A percentile compares a stretch with the other conserved stretches of the same genome.
phyloP scores from a whole-genome alignment of 352 stramenopile species.

The Globisporangium carolinianum region DNA sequence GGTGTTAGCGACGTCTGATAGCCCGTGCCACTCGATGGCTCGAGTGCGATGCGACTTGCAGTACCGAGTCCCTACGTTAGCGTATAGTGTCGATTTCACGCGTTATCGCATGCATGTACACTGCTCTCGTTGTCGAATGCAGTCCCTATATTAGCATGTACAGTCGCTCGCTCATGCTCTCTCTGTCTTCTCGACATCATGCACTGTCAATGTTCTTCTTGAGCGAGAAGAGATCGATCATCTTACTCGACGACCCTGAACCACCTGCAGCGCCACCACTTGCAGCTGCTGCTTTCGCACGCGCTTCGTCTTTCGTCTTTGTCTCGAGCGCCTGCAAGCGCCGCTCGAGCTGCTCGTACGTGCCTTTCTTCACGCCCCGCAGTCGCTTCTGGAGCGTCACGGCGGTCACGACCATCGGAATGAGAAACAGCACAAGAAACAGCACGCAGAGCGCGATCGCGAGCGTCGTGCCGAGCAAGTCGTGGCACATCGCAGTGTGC shows the following conservation, averaged over 20 bases:
- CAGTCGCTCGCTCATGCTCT: too few species aligned
- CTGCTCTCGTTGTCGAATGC: too few species aligned
- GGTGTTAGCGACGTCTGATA: too few species aligned
- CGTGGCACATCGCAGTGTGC: conserved; percentile 59
- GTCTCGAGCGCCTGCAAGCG: conserved; percentile 61
- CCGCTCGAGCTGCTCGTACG: conserved; percentile 71
- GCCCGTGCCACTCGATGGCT: too few species aligned
- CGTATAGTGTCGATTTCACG: too few species aligned
- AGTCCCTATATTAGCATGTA: too few species aligned
- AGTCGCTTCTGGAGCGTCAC: conserved; percentile 77
- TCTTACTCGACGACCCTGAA: conserved; percentile 9
- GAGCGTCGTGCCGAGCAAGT: conserved; percentile 72
- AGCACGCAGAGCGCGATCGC: conserved; percentile 73
- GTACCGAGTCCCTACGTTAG: too few species aligned
- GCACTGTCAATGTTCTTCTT: conserved; percentile 28
- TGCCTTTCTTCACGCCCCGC: conserved; percentile 66
- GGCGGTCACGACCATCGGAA: conserved; percentile 64
- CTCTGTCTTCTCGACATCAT: too few species aligned
- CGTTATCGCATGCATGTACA: too few species aligned
- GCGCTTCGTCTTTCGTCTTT: conserved; percentile 37
- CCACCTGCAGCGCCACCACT: neutral
- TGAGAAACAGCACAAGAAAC: conserved; percentile 66
- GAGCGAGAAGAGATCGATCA: conserved; percentile 44
- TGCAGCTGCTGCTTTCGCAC: conserved; percentile 13
- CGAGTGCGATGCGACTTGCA: too few species aligned